A percentile compares a stretch with the other conserved stretches of the same genome.
Evolutionary conservation across 179 eudicot species (phyloP).

Genomic region (Spinacia oleracea): DNA sequence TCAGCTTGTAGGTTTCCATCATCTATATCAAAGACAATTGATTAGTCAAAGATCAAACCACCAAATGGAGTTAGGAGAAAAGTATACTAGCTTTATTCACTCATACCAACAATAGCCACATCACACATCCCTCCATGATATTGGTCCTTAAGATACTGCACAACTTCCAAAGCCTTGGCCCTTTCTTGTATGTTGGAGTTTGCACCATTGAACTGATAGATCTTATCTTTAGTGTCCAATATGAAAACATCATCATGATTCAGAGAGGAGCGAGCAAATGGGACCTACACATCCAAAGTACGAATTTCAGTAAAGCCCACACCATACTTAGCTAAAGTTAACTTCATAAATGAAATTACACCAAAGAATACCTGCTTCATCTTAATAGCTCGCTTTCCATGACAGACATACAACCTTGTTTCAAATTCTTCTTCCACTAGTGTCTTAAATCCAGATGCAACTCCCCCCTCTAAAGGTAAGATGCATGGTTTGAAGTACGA

Average conservation of each 20-base stretch:
- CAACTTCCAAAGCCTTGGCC: conserved; percentile 92
- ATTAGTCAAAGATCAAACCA: conserved; percentile 22
- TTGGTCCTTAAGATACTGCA: conserved; percentile 80
- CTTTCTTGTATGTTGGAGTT: conserved; percentile 96
- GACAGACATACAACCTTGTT: conserved; percentile 79
- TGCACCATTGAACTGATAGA: conserved; percentile 92
- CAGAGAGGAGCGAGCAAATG: conserved; percentile 84
- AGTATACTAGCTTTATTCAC: conserved; percentile 13
- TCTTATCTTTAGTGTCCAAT: conserved; percentile 82
- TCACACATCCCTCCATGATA: conserved; percentile 74
- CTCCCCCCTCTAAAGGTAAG: conserved; percentile 91
- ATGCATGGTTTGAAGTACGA: conserved; percentile 96
- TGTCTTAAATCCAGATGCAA: conserved; percentile 89
- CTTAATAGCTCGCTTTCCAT: conserved; percentile 84
- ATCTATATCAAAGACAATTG: conserved; percentile 41
- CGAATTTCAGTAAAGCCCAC: neutral
- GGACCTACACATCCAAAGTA: conserved; percentile 59
- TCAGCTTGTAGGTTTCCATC: conserved; percentile 95
- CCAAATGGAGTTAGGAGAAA: neutral
- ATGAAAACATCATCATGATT: conserved; percentile 96
- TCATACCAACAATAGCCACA: conserved; percentile 91
- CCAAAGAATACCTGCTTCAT: conserved; percentile 74
- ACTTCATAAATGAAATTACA: neutral
- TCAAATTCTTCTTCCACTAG: conserved; percentile 90
- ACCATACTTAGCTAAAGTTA: neutral